phyloP scores from a whole-genome alignment of 768 basidiomycete species.

The Boletus tomentosulus region DNA sequence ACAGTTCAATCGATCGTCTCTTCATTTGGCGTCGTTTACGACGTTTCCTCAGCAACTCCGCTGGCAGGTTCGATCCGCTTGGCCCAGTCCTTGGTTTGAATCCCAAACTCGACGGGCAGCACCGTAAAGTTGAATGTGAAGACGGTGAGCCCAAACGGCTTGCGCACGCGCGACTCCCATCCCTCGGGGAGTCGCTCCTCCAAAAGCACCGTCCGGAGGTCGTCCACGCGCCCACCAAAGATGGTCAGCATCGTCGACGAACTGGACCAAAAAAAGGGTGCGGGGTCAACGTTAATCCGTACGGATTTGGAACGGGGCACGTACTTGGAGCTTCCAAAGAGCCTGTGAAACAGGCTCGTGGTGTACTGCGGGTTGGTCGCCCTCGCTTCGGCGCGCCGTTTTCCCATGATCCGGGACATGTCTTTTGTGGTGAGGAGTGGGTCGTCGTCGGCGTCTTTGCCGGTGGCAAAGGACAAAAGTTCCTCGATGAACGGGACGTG shows the following conservation, averaged over 20 bases:
- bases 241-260: conserved; percentile 64
- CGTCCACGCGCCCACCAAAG: conserved; percentile 60
- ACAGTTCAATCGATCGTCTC: neutral
- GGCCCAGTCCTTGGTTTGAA: conserved; percentile 22
- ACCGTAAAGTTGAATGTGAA: conserved; percentile 45
- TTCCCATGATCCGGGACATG: conserved; percentile 52
- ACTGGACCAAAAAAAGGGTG: conserved; percentile 31
- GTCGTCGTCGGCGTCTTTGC: conserved; percentile 48
- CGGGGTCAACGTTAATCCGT: neutral
- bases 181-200: conserved; percentile 70
- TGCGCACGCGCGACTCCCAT: conserved; percentile 61
- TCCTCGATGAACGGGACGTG: conserved; percentile 52
- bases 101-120: conserved; percentile 22
- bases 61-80: neutral
- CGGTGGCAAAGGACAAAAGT: conserved; percentile 56
- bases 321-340: conserved; percentile 70
- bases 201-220: conserved; percentile 49
- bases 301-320: conserved; percentile 16
- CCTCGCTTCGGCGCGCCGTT: conserved; percentile 58
- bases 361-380: conserved; percentile 56
- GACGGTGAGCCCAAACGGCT: conserved; percentile 58
- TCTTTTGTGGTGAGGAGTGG: conserved; percentile 52
- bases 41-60: too few species aligned
- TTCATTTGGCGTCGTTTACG: neutral
- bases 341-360: conserved; percentile 47